Evolutionary conservation across 768 basidiomycete species (phyloP).

Genomic region (Russula ochroleuca): DNA sequence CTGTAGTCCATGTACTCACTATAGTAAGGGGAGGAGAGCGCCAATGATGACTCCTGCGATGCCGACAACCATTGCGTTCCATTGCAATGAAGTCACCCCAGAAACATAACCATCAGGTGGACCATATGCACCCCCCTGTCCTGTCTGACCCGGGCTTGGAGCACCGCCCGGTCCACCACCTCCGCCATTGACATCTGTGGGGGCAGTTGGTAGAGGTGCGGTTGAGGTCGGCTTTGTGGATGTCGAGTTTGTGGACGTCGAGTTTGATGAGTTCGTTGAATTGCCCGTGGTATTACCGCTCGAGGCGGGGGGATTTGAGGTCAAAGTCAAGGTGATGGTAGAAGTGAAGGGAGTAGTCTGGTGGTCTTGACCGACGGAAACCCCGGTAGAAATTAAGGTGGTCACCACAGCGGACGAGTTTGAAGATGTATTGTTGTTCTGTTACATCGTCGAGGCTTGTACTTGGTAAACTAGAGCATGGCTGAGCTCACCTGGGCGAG

Average conservation of each 20-base stretch:
- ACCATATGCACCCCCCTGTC: conserved; percentile 49
- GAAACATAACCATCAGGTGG: conserved; percentile 65
- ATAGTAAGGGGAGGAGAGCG: conserved; percentile 22
- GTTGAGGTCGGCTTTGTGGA: conserved; percentile 40
- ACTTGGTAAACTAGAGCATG: neutral
- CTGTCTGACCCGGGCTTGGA: conserved; percentile 54
- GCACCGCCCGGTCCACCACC: conserved; percentile 45
- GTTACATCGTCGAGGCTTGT: neutral
- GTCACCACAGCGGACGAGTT: conserved; percentile 6
- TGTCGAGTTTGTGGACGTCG: conserved; percentile 30
- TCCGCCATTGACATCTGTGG: conserved; percentile 52
- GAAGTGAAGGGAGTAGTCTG: conserved; percentile 36
- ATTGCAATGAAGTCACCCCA: conserved; percentile 45
- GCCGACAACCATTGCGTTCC: conserved; percentile 44
- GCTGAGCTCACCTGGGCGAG: conserved; percentile 35
- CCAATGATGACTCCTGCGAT: conserved; percentile 40
- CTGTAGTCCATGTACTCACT: conserved; percentile 12
- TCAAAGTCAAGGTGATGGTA: conserved; percentile 48
- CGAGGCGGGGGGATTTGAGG: conserved; percentile 32
- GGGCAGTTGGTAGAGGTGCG: conserved; percentile 55
- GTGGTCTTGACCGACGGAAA: conserved; percentile 41
- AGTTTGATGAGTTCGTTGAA: conserved; percentile 27
- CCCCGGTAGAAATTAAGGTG: conserved; percentile 34
- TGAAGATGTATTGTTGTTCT: conserved; percentile 21
- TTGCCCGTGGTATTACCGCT: conserved; percentile 26